These are phyloP conservation scores for Trichoderma atroviride DNA, from an alignment of 2,329 filamentous ascomycete species.

Conservation along the genomic window DNA sequence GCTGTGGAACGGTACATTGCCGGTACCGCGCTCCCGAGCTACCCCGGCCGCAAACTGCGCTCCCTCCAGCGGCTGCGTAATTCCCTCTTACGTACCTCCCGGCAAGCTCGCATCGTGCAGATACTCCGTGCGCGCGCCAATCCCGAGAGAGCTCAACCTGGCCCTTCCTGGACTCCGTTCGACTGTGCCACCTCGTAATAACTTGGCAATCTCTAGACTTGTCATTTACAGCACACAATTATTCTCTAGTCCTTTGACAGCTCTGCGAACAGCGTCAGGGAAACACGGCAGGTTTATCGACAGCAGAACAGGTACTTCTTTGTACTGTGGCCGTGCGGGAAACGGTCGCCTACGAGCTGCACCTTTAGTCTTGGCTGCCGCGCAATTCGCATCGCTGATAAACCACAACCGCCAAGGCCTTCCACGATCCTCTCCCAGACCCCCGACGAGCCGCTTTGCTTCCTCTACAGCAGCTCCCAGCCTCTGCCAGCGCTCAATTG, in stretches of 20 bases:
- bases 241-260: background rate
- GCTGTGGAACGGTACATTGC: background rate
- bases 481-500: background rate
- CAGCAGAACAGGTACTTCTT: background rate
- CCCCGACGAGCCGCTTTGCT: background rate
- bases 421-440: background rate
- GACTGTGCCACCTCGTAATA: background rate
- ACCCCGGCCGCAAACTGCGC: background rate
- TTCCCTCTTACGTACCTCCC: conserved; percentile 25
- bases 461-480: background rate
- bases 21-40: conserved; percentile 1
- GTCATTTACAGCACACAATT: background rate
- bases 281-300: too few relatives aligned
- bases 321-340: background rate
- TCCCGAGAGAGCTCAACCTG: conserved; percentile 15
- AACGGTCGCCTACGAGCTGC: background rate
- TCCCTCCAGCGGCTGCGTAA: conserved; percentile 18
- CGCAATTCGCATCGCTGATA: conserved; percentile 17
- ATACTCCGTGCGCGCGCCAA: conserved; percentile 24
- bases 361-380: background rate
- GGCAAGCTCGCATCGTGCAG: conserved; percentile 10
- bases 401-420: background rate
- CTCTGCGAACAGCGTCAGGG: background rate
- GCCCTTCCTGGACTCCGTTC: background rate
- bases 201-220: background rate